Base-by-base conservation (phyloP, 208 protist genomes). In the Phytomonas sp. region DNA sequence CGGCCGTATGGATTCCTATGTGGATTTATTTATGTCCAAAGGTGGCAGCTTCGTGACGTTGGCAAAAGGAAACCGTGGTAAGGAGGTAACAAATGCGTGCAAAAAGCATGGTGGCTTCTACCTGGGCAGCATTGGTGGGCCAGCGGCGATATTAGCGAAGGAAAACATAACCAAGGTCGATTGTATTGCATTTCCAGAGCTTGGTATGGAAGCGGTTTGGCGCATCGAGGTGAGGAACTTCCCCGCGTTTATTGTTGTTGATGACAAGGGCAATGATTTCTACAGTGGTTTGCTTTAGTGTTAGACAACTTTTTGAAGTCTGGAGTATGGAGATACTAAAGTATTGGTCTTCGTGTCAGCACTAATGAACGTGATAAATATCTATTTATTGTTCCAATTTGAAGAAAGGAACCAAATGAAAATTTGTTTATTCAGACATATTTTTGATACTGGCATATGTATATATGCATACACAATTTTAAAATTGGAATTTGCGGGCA, bases 241-340 rank as follows among this genome's bases (percentile, higher is more conserved):
- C 82, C 97, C 97, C 1, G 98, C 98, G 29, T 99, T 99, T 76
- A 95, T 99, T 76, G 83, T 99, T 36, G 95, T 98, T 29, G 97
- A 99, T 77, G 94, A 99, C 84, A 99, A 99, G 77, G 98, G 97
- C 34, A 97, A 98, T 62, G 97, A 98, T 80, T 97, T 99, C 74
- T 99, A 97, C 81, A 63, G 75, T 7, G 88, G 95, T 69, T 81
- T 90, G 49, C 78, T 94, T 59, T 65, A 68, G 31, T 79, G 75
- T 63, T 0, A 6, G 10, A 23, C 12, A 31, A 31, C 26, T 4
- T 29, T 16, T 62, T 65, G 11, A 60, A 61, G 19, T 61, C 29
- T 60, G 29, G 64, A 63, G 31, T 16, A 7, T 66, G 29, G n/a
- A 0, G 29, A 67, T 45, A 19, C 12, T 29, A 29, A 62, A 14